phyloP scores from a whole-genome alignment of 2,329 filamentous ascomycete species.

The Diplodia sapinea region DNA sequence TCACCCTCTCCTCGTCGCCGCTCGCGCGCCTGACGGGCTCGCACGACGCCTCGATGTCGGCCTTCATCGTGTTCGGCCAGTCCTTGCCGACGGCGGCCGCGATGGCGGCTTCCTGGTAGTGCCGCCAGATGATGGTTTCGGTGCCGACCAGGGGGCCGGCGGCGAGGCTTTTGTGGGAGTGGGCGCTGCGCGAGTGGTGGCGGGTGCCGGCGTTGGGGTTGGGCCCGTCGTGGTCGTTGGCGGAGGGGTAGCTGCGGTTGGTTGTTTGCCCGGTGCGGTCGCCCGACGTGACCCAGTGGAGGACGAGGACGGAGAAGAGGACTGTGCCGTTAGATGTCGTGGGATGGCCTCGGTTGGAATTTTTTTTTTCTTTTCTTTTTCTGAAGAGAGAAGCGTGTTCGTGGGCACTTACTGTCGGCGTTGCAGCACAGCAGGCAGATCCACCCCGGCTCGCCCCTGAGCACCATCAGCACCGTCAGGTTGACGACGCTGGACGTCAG shows the following conservation, averaged over 20 bases:
- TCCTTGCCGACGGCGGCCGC: not conserved
- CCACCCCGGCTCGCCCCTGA: conserved; percentile 19
- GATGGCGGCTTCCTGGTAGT: conserved; percentile 15
- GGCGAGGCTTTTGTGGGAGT: not conserved
- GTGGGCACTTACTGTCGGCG: conserved; percentile 13
- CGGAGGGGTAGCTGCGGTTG: not conserved
- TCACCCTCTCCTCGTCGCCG: not conserved
- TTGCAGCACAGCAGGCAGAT: conserved; percentile 25
- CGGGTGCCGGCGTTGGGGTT: not conserved
- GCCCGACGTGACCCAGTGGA: conserved; percentile 23
- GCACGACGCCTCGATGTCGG: conserved; percentile 14
- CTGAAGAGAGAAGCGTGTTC: too few species aligned
- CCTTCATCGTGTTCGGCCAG: conserved; percentile 14
- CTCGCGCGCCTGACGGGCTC: not conserved
- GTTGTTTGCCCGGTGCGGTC: conserved; percentile 15
- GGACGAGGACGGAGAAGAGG: conserved; percentile 22
- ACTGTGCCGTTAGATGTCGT: not conserved
- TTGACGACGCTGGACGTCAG: conserved; percentile 11
- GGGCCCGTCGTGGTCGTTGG: too few species aligned
- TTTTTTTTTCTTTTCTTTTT: not conserved
- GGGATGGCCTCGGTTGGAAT: not conserved
- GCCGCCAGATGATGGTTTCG: not conserved
- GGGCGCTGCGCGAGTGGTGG: not conserved
- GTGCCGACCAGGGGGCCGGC: not conserved
- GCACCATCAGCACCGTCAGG: conserved; percentile 18